Conservation (phyloP, 306 rosid genomes). For the Lathyrus oleraceus region DNA sequence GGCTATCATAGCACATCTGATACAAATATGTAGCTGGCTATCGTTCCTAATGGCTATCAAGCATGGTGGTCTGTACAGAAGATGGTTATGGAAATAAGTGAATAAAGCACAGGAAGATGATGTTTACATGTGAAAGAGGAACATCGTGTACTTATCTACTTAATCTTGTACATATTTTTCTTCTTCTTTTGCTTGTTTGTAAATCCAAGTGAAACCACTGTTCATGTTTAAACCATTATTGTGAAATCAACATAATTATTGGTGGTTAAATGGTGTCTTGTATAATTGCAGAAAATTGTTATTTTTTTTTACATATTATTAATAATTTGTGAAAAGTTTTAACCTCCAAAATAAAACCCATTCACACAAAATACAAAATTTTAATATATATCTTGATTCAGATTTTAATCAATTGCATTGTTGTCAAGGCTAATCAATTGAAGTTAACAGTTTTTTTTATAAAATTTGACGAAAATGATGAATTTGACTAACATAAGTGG, state of each 20-base stretch:
- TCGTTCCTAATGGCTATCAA: conserved; percentile 50
- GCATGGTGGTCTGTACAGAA: conserved; percentile 49
- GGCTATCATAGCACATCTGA: conserved; percentile 65
- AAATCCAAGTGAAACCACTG: conserved; percentile 38
- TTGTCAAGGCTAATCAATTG: no score
- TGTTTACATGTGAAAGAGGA: conserved; percentile 40
- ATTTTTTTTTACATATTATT: no score
- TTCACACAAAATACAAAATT: no score
- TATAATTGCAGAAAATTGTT: no score
- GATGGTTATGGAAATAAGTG: conserved; percentile 45
- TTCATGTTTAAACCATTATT: conserved; percentile 33
- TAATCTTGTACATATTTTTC: conserved; percentile 38
- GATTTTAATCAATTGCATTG: no score
- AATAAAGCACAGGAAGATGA: conserved; percentile 32
- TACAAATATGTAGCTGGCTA: conserved; percentile 57
- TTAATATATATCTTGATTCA: no score
- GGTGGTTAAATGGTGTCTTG: conserved; percentile 18
- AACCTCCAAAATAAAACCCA: no score
- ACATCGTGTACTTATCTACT: conserved; percentile 25
- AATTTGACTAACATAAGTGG: no score
- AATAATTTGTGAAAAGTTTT: no score
- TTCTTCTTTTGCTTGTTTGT: conserved; percentile 22
- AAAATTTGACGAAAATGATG: no score
- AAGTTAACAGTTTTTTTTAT: no score
- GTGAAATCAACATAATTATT: conserved; percentile 29